Conservation (phyloP, 129 eudicot genomes). For the Tanacetum coccineum region DNA sequence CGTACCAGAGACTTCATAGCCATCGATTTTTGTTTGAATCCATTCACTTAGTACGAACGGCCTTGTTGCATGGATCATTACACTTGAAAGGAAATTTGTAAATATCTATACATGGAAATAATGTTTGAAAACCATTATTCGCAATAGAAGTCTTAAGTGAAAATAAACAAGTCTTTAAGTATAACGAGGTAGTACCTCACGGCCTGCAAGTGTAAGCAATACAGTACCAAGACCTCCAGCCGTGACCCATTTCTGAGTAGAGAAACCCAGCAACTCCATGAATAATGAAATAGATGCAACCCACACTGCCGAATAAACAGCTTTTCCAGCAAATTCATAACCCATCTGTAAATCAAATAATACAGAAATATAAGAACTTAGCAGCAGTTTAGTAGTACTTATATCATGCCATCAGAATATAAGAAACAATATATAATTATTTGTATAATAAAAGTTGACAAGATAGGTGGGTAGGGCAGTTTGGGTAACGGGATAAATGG, state of each 20-base stretch:
- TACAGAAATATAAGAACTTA: too few relatives aligned
- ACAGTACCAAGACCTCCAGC: constrained; percentile 95
- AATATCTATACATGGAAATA: constrained; percentile 49
- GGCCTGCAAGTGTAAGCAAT: too few relatives aligned
- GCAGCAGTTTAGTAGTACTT: too few relatives aligned
- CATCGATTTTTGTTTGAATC: constrained; percentile 79
- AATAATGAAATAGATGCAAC: constrained; percentile 73
- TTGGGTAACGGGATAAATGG: too few relatives aligned
- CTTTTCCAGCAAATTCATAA: too few relatives aligned
- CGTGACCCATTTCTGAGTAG: constrained; percentile 88
- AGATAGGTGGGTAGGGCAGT: too few relatives aligned
- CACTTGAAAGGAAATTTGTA: constrained; percentile 83
- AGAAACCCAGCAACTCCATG: constrained; percentile 88
- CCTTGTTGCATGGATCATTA: constrained; percentile 45
- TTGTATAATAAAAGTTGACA: too few relatives aligned
- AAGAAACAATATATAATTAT: too few relatives aligned
- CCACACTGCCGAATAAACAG: constrained; percentile 83
- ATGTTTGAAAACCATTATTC: constrained; percentile 16
- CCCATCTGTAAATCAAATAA: too few relatives aligned
- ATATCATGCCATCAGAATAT: too few relatives aligned
- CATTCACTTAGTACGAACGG: constrained; percentile 76
- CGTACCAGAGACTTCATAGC: constrained; percentile 84
- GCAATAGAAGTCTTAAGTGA: background rate
- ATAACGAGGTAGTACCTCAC: constrained; percentile 31
- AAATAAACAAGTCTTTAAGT: background rate